Percentiles rank a stretch among this genome's conserved stretches.
Conservation (phyloP, 1,284 basidiomycete species). For the Cronartium quercuum region DNA sequence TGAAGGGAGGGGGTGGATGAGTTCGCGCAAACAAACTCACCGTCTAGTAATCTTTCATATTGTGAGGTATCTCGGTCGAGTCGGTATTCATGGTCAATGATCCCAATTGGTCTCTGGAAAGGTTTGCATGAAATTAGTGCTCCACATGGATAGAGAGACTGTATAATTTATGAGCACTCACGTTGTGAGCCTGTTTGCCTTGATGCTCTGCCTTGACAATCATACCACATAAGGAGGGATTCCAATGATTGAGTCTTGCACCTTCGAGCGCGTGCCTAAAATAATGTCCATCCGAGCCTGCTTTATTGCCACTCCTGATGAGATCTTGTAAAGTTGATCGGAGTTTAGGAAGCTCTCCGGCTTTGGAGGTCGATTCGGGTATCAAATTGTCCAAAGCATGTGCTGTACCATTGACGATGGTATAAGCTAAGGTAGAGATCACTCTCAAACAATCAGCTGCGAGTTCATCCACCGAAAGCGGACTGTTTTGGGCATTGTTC, state of each 20-base stretch:
- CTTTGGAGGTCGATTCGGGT: neutral
- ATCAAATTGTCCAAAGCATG: constrained; percentile 31
- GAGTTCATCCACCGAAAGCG: constrained; percentile 15
- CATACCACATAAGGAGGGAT: neutral
- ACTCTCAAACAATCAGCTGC: constrained; percentile 33
- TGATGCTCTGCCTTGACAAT: constrained; percentile 1
- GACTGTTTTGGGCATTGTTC: neutral
- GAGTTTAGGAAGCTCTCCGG: neutral
- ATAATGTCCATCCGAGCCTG: neutral
- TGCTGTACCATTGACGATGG: constrained; percentile 21
- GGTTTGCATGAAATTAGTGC: too few relatives aligned
- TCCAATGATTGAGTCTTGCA: constrained; percentile 26
- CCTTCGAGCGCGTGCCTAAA: constrained; percentile 19
- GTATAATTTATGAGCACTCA: neutral
- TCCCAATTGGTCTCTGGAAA: neutral
- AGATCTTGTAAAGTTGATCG: constrained; percentile 9
- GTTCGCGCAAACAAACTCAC: neutral
- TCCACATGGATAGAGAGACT: too few relatives aligned
- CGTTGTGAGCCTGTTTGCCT: neutral
- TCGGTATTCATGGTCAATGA: neutral
- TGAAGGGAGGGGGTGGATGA: neutral
- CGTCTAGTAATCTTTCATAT: neutral
- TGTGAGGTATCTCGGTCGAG: neutral
- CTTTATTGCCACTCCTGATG: neutral
- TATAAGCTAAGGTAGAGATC: constrained; percentile 33